Evolutionary conservation across 305 asterid species (phyloP).

Genomic region (Caryopteris hybrid): DNA sequence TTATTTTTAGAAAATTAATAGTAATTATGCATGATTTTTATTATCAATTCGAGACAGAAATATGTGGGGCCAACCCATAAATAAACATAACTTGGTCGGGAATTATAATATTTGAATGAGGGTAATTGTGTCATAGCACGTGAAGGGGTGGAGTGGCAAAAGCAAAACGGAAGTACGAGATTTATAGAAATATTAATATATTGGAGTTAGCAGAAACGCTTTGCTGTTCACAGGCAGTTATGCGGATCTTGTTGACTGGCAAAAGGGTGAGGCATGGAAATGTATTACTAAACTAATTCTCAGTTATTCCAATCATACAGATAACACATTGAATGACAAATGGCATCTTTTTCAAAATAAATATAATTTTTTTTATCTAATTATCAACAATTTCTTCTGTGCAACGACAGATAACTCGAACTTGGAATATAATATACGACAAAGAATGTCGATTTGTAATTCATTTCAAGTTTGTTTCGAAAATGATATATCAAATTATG

Average conservation of each 20-base stretch:
- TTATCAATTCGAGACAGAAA: too few species aligned
- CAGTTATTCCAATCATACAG: not conserved
- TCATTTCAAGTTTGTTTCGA: too few species aligned
- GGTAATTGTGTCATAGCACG: not conserved
- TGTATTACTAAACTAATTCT: conserved; percentile 10
- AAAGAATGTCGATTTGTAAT: too few species aligned
- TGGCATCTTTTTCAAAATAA: not conserved
- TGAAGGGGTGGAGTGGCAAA: conserved; percentile 12
- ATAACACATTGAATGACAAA: conserved; percentile 13
- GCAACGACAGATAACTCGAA: too few species aligned
- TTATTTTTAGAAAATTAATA: too few species aligned
- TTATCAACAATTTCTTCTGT: too few species aligned
- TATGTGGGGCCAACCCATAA: not conserved
- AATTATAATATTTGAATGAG: not conserved
- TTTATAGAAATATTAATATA: conserved; percentile 6
- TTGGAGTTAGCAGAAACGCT: conserved; percentile 11
- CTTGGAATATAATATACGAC: too few species aligned
- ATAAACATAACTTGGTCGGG: too few species aligned
- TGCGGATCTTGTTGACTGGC: conserved; percentile 23
- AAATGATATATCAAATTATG: too few species aligned
- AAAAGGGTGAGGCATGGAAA: conserved; percentile 5
- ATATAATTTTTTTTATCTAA: not conserved
- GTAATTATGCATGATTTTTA: too few species aligned
- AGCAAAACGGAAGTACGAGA: conserved; percentile 8
- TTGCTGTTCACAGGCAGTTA: conserved; percentile 15